These are phyloP conservation scores for Pyrus betulifolia DNA, from an alignment of 306 rosid genomes.

Conservation along the genomic window DNA sequence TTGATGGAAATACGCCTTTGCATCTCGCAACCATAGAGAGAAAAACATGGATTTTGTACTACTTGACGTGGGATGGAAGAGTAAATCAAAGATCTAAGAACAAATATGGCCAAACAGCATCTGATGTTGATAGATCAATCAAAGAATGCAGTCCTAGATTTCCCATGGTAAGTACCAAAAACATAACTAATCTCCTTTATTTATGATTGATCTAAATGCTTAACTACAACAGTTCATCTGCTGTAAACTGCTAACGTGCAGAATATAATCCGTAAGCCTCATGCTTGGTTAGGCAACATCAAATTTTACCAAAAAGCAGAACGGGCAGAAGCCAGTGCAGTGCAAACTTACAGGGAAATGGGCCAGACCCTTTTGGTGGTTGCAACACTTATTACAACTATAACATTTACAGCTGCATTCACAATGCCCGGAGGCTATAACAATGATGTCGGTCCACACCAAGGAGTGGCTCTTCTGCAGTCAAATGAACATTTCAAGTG, in stretches of 20 bases:
- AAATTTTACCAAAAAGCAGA: too few relatives aligned
- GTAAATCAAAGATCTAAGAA: not conserved
- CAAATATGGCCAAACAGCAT: not conserved
- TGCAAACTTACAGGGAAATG: not conserved
- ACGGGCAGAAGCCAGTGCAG: not conserved
- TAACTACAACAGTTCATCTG: not conserved
- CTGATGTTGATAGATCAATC: not conserved
- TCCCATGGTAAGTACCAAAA: not conserved
- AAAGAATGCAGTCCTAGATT: not conserved
- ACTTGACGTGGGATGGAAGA: slow-evolving; percentile 1
- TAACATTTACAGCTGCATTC: not conserved
- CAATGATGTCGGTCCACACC: not conserved
- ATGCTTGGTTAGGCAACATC: not conserved
- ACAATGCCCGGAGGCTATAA: not conserved
- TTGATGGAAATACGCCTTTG: not conserved
- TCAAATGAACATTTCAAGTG: not conserved
- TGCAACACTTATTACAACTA: not conserved
- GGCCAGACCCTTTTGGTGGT: slow-evolving; percentile 1
- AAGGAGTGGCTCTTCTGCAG: not conserved
- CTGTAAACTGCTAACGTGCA: not conserved
- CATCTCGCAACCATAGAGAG: not conserved
- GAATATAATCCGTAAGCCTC: not conserved
- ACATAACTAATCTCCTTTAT: not conserved
- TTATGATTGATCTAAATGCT: not conserved
- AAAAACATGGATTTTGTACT: not conserved